Evolutionary conservation across 73 alveolate genomes (phyloP).

Genomic region (Chromera velia): DNA sequence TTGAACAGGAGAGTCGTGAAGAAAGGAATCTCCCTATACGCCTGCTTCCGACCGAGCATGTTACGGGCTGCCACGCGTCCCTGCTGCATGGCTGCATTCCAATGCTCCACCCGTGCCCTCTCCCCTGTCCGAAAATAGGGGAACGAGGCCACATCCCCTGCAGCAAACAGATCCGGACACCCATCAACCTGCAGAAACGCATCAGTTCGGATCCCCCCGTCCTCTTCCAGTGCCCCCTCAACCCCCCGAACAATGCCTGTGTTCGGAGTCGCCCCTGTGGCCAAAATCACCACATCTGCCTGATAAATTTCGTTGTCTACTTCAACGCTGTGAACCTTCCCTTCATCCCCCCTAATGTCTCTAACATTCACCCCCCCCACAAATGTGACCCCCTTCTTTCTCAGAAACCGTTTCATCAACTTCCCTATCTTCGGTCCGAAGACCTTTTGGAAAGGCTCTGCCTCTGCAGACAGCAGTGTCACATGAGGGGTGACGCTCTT

Average conservation of each 20-base stretch:
- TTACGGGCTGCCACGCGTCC: constrained; percentile 56
- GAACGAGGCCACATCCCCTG: constrained; percentile 57
- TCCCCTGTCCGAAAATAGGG: constrained; percentile 54
- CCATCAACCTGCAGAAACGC: neutral
- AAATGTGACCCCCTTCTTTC: neutral
- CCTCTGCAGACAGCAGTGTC: neutral
- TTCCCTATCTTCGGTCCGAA: constrained; percentile 57
- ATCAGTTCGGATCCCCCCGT: neutral
- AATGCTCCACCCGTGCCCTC: constrained; percentile 54
- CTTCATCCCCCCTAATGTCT: too few species aligned
- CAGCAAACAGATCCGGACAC: constrained; percentile 44
- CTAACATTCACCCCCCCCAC: too few species aligned
- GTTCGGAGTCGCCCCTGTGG: neutral
- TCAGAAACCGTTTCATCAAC: neutral
- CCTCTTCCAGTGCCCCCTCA: neutral
- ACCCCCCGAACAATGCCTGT: neutral
- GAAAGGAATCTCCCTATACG: constrained; percentile 55
- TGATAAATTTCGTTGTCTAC: too few species aligned
- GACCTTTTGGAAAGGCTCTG: constrained; percentile 46
- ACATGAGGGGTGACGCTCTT: neutral
- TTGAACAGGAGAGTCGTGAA: constrained; percentile 57
- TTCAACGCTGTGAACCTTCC: too few species aligned
- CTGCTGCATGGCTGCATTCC: constrained; percentile 52
- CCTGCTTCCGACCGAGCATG: constrained; percentile 50
- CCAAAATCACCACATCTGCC: neutral